Percentiles rank a stretch among this genome's conserved stretches.
Conservation (phyloP, 768 basidiomycete genomes). For the Mycena sanguinolenta region DNA sequence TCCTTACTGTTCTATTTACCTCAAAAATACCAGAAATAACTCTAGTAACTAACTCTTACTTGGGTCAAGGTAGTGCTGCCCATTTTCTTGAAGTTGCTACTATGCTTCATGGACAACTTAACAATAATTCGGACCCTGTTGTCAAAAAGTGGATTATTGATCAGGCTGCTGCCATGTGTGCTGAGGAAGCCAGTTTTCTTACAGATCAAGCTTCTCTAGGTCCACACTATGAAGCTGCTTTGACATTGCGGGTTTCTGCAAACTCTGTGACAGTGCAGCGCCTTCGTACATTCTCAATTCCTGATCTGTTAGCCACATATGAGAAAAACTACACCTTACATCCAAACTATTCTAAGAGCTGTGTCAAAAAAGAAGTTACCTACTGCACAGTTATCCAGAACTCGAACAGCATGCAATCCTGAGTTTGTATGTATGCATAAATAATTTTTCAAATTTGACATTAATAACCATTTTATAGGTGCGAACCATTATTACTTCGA, state of each 20-base stretch:
- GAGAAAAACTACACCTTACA: neutral
- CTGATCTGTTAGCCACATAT: neutral
- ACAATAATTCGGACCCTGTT: neutral
- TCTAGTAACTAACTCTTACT: neutral
- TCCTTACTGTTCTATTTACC: neutral
- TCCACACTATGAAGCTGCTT: neutral
- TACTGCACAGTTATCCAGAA: neutral
- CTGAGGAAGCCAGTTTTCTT: neutral
- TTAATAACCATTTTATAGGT: neutral
- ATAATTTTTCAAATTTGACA: neutral
- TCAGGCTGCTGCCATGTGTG: neutral
- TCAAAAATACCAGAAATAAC: conserved; percentile 1
- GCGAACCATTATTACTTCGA: neutral
- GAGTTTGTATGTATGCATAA: neutral
- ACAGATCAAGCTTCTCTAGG: neutral
- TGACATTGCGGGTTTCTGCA: neutral
- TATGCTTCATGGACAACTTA: neutral
- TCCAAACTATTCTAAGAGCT: neutral
- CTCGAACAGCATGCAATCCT: neutral
- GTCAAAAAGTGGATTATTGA: neutral
- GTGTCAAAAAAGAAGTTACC: neutral
- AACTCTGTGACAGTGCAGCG: neutral
- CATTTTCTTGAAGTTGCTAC: conserved; percentile 3
- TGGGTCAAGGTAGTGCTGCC: neutral
- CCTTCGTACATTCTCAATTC: neutral